Base-by-base conservation (phyloP, 139 green algal genomes). In the Picochlorum sp. region DNA sequence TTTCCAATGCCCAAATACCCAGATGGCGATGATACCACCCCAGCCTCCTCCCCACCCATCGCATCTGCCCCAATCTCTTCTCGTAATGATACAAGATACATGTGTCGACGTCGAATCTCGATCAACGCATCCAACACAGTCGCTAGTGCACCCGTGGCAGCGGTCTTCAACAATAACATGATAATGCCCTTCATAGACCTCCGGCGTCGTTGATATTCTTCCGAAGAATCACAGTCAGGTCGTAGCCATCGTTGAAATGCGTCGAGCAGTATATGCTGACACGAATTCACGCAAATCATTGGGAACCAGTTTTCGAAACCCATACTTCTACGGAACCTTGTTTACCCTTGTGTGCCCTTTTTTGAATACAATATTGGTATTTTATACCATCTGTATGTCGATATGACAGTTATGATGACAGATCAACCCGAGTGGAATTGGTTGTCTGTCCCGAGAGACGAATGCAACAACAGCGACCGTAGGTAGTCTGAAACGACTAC, bases 221-320 rank as follows among this genome's bases (percentile, higher is more conserved):
- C 49, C 4, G 26, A 24, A 13, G 68, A 57, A 11, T 58, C 14
- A 65, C 71, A 78, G 26, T 66, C 49, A 9, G 57, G 64, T 20
- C 15, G 14, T 13, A 78, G 50, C 71, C 71, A 78, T 6, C 71
- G 71, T 24, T 78, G 71, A 8, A 78, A 45, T 13, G 34, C 71
- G 49, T 78, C 71, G 32, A 78, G 58, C 24, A 73, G 41, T n/a
- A 78, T 58, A 49, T 78, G 71, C 49, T 78, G 71, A 24, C 71
- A 58, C 4, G 71, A 73, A 60, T 74, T 73, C 5, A 78, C 37
- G 13, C 49, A 61, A 21, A 78, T 41, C 34, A 41, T 21, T 49
- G 51, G 63, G 23, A 78, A 78, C n/a, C 47, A 54, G 47, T 54
- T 54, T 26, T 54, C 47, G 18, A 54, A 54, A 41, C 34, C 34